Evolutionary conservation across 352 stramenopile species (phyloP).

Genomic region (Globisporangium abappressorium): DNA sequence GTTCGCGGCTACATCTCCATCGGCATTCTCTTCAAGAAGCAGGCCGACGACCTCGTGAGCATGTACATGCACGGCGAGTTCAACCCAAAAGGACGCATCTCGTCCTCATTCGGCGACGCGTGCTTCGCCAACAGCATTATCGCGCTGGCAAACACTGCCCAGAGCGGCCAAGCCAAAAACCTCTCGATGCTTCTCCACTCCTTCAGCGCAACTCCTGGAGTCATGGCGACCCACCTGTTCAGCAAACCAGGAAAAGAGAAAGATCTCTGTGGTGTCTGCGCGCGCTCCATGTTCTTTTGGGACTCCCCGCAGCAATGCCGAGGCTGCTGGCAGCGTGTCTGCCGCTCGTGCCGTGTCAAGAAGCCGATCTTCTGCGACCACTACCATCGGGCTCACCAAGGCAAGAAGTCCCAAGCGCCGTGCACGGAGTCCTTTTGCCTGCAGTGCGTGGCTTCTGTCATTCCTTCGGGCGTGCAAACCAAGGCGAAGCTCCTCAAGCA

Average conservation of each 20-base stretch:
- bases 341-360: constrained; percentile 57
- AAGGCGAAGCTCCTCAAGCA: constrained; percentile 65
- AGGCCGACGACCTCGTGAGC: constrained; percentile 55
- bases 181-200: constrained; percentile 54
- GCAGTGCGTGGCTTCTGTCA: constrained; percentile 64
- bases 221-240: constrained; percentile 7
- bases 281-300: constrained; percentile 63
- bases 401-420: constrained; percentile 24
- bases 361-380: constrained; percentile 79
- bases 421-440: constrained; percentile 80
- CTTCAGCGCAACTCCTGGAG: constrained; percentile 6
- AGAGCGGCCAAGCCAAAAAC: constrained; percentile 74
- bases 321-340: constrained; percentile 65
- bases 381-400: constrained; percentile 35
- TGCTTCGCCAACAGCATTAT: constrained; percentile 60
- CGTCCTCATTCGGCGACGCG: constrained; percentile 46
- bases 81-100: constrained; percentile 50
- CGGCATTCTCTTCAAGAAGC: constrained; percentile 55
- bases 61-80: constrained; percentile 72
- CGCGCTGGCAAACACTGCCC: constrained; percentile 56
- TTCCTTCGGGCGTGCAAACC: constrained; percentile 57
- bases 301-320: constrained; percentile 51
- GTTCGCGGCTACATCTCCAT: constrained; percentile 67
- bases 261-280: constrained; percentile 57
- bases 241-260: constrained; percentile 14